Conservation (phyloP, 305 asterid genomes). For the Euphrasia arctica region DNA sequence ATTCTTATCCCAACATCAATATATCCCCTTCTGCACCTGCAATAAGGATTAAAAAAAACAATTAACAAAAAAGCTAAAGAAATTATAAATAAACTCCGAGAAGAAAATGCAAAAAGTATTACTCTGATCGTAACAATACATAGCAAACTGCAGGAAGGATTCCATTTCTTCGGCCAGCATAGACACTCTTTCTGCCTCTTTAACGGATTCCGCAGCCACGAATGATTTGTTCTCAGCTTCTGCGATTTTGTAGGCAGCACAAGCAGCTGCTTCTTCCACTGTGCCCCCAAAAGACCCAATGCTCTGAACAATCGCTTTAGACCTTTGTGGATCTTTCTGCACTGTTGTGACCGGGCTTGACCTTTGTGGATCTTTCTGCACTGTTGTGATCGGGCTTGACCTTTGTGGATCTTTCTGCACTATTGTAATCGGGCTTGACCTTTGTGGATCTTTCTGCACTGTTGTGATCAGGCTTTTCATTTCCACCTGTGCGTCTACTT, state of each 20-base stretch:
- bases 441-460: constrained; percentile 28
- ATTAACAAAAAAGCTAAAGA: neutral
- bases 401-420: constrained; percentile 32
- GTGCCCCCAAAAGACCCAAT: constrained; percentile 41
- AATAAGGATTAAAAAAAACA: neutral
- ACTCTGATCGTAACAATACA: constrained; percentile 54
- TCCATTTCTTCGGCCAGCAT: constrained; percentile 66
- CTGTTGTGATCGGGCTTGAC: constrained; percentile 18
- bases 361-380: constrained; percentile 37
- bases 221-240: constrained; percentile 79
- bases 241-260: constrained; percentile 57
- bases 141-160: constrained; percentile 45
- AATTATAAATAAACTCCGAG: neutral
- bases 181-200: constrained; percentile 67
- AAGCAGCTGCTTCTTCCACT: constrained; percentile 46
- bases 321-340: constrained; percentile 34
- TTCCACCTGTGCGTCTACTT: constrained; percentile 36
- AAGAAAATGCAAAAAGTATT: constrained; percentile 18
- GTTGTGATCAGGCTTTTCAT: constrained; percentile 27
- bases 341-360: too few relatives aligned
- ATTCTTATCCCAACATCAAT: neutral
- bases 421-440: neutral
- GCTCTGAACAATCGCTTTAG: constrained; percentile 37
- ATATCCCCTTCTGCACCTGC: neutral
- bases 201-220: constrained; percentile 68